Conservation (phyloP, 2,329 filamentous ascomycete genomes). For the Ustilaginoidea virens region DNA sequence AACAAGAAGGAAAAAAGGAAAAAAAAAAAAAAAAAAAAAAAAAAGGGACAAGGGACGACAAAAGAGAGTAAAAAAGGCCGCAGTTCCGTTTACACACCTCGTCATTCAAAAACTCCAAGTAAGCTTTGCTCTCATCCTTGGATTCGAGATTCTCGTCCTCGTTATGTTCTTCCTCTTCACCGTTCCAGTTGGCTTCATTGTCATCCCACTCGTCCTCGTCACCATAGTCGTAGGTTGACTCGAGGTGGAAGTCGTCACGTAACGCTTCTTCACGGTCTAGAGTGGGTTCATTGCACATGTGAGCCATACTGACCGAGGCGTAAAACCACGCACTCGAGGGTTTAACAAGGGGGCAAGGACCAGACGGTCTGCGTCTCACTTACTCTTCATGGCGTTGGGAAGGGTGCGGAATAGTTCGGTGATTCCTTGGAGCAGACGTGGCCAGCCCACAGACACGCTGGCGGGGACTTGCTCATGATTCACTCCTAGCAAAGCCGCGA, state of each 20-base stretch:
- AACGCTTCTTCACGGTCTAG: slow-evolving; percentile 79
- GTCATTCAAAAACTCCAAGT: slow-evolving; percentile 89
- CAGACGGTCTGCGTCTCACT: too few species aligned
- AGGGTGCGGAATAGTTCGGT: slow-evolving; percentile 85
- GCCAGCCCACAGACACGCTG: slow-evolving; percentile 95
- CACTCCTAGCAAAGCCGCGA: slow-evolving; percentile 69
- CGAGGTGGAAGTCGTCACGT: slow-evolving; percentile 68
- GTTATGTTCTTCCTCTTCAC: slow-evolving; percentile 55
- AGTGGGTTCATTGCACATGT: background rate
- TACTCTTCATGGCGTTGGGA: slow-evolving; percentile 73
- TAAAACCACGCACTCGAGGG: too few species aligned
- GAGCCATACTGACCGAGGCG: too few species aligned
- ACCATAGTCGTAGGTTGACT: slow-evolving; percentile 46
- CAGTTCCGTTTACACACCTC: slow-evolving; percentile 41
- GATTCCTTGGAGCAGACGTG: slow-evolving; percentile 72
- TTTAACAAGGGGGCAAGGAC: too few species aligned
- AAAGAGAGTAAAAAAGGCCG: too few species aligned
- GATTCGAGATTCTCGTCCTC: slow-evolving; percentile 50
- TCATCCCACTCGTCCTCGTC: slow-evolving; percentile 73
- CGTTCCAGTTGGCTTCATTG: slow-evolving; percentile 68
- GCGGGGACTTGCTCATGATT: slow-evolving; percentile 67
- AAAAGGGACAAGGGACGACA: too few species aligned
- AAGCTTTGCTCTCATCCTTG: slow-evolving; percentile 84
- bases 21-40: too few species aligned
- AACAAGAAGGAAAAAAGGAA: too few species aligned